Conservation (phyloP, 1,284 basidiomycete species). For the Macrocystidia cucumis region DNA sequence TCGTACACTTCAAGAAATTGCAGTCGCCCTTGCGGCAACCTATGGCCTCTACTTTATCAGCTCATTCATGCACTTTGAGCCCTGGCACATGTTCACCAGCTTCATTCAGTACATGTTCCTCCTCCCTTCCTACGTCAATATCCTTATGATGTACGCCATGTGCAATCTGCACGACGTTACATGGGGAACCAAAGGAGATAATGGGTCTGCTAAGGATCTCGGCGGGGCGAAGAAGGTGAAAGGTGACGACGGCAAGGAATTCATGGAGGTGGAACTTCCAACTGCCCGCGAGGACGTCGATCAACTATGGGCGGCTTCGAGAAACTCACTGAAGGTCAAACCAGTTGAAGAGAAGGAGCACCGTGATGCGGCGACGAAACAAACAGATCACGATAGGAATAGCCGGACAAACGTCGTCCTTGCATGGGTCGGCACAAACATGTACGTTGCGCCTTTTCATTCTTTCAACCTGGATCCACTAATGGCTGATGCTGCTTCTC, state of each 20-base stretch:
- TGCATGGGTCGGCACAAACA: constrained; percentile 80
- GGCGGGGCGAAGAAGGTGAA: constrained; percentile 86
- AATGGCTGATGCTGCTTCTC: constrained; percentile 6
- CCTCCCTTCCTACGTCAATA: constrained; percentile 73
- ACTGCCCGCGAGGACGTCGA: constrained; percentile 82
- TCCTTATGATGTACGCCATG: constrained; percentile 89
- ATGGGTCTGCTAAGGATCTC: constrained; percentile 78
- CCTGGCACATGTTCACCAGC: constrained; percentile 93
- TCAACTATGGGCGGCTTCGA: constrained; percentile 73
- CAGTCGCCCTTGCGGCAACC: constrained; percentile 74
- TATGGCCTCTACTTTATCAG: constrained; percentile 87
- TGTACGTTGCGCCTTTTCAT: constrained; percentile 35
- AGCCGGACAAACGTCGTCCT: constrained; percentile 82
- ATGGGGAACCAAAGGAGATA: constrained; percentile 91
- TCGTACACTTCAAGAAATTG: constrained; percentile 73
- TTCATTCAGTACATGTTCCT: constrained; percentile 83
- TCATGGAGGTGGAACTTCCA: constrained; percentile 80
- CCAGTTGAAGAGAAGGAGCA: constrained; percentile 70
- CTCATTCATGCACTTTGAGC: constrained; percentile 83
- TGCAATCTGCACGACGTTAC: constrained; percentile 88
- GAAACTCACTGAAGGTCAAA: constrained; percentile 57
- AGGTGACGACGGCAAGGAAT: constrained; percentile 73
- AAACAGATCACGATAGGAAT: constrained; percentile 80
- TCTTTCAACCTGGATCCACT: constrained; percentile 2
- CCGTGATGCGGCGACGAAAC: constrained; percentile 82